Evolutionary conservation across 805 yeast species (phyloP).

Genomic region (Lipomyces sp.): DNA sequence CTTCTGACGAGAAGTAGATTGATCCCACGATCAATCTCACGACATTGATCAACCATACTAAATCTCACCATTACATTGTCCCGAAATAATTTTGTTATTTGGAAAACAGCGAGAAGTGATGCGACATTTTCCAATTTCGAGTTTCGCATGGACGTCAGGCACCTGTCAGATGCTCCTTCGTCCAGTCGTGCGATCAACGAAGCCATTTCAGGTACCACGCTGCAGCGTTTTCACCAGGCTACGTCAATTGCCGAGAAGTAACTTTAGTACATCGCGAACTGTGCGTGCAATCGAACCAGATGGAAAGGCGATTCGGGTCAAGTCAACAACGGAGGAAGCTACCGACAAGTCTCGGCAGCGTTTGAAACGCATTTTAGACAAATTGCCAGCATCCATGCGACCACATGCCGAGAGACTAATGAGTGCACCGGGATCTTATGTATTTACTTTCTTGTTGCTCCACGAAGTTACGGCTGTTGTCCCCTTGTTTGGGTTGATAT

Average conservation of each 20-base stretch:
- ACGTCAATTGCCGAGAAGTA: neutral
- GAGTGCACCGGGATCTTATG: constrained; percentile 63
- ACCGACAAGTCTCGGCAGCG: neutral
- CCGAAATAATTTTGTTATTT: neutral
- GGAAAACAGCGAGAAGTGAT: neutral
- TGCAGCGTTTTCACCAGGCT: neutral
- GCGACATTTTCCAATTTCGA: neutral
- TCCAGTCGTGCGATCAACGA: neutral
- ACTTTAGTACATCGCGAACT: neutral
- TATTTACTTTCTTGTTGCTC: constrained; percentile 65
- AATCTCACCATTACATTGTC: no score
- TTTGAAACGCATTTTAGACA: constrained; percentile 13
- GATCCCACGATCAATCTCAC: no score
- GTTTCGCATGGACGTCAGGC: neutral
- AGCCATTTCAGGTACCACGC: neutral
- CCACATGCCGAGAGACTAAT: constrained; percentile 57
- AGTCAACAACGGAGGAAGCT: constrained; percentile 14
- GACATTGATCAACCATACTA: neutral
- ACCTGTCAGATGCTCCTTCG: neutral
- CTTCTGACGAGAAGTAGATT: no score
- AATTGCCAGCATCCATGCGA: constrained; percentile 56
- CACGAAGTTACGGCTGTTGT: constrained; percentile 78
- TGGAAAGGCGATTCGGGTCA: constrained; percentile 4
- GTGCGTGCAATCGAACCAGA: constrained; percentile 28
- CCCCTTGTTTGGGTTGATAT: constrained; percentile 74